Conservation (phyloP, 495 filamentous ascomycete genomes). For the Tuber calosporum region DNA sequence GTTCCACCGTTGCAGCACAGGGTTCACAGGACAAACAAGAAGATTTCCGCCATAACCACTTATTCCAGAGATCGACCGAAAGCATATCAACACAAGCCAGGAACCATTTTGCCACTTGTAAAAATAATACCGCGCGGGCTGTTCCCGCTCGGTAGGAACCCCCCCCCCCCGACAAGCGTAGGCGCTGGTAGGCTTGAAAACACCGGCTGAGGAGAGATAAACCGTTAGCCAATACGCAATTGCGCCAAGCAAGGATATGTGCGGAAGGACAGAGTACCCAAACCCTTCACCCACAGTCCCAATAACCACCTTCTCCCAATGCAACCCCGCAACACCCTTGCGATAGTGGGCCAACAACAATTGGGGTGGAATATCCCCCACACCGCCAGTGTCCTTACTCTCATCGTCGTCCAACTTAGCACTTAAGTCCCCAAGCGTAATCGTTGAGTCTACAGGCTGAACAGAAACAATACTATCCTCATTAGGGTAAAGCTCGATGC, state of each 20-base stretch:
- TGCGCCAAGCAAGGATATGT: no score
- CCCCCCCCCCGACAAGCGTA: slow-evolving; percentile 34
- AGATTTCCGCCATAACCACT: no score
- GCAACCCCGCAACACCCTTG: slow-evolving; percentile 80
- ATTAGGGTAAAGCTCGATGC: slow-evolving; percentile 88
- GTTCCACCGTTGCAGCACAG: no score
- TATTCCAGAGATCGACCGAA: no score
- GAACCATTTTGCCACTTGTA: background rate
- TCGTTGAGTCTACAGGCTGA: slow-evolving; percentile 80
- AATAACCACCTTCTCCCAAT: slow-evolving; percentile 84
- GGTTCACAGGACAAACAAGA: no score
- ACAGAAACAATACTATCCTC: slow-evolving; percentile 89
- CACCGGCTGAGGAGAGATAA: no score
- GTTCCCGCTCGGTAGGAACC: background rate
- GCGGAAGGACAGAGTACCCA: slow-evolving; percentile 39
- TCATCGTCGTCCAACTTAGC: slow-evolving; percentile 94
- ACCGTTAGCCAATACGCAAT: no score
- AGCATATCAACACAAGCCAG: no score
- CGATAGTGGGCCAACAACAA: slow-evolving; percentile 91
- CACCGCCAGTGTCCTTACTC: slow-evolving; percentile 73
- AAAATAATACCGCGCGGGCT: background rate
- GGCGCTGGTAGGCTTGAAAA: no score
- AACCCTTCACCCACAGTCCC: slow-evolving; percentile 53
- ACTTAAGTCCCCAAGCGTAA: slow-evolving; percentile 91
- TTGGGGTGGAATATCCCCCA: slow-evolving; percentile 82